Evolutionary conservation across 1,284 basidiomycete genomes (phyloP).

Genomic region (Irpex sp.): DNA sequence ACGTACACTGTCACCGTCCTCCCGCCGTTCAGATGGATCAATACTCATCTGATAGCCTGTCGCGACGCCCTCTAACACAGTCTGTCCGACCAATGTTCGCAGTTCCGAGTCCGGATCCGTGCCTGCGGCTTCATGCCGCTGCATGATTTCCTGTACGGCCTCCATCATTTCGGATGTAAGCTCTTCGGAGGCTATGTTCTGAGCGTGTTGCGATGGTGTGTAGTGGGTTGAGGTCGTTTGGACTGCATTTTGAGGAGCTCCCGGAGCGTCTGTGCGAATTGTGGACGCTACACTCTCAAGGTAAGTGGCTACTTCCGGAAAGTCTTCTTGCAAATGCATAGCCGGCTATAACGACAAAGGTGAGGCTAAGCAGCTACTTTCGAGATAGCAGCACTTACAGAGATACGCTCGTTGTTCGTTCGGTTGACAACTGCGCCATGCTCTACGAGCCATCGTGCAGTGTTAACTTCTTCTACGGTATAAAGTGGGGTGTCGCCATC

Average conservation of each 20-base stretch:
- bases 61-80: constrained; percentile 59
- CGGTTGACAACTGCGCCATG: constrained; percentile 71
- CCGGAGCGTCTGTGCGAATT: constrained; percentile 2
- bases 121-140: constrained; percentile 59
- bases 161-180: constrained; percentile 69
- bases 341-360: constrained; percentile 54
- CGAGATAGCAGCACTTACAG: constrained; percentile 46
- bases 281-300: constrained; percentile 33
- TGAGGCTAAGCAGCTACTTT: not conserved
- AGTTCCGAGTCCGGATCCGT: constrained; percentile 59
- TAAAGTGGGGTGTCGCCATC: constrained; percentile 92
- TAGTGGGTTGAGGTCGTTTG: constrained; percentile 13
- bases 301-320: constrained; percentile 73
- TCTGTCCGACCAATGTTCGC: constrained; percentile 49
- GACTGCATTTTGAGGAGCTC: constrained; percentile 1
- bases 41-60: constrained; percentile 52
- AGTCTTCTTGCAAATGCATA: constrained; percentile 73
- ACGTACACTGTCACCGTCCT: constrained; percentile 12
- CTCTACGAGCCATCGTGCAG: constrained; percentile 76
- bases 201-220: constrained; percentile 61
- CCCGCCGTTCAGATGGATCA: constrained; percentile 15
- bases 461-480: constrained; percentile 81
- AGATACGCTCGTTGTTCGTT: constrained; percentile 70
- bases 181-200: constrained; percentile 64
- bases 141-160: constrained; percentile 64